Base-by-base conservation (phyloP, 495 filamentous ascomycete species). In the Podospora pseudocomata region DNA sequence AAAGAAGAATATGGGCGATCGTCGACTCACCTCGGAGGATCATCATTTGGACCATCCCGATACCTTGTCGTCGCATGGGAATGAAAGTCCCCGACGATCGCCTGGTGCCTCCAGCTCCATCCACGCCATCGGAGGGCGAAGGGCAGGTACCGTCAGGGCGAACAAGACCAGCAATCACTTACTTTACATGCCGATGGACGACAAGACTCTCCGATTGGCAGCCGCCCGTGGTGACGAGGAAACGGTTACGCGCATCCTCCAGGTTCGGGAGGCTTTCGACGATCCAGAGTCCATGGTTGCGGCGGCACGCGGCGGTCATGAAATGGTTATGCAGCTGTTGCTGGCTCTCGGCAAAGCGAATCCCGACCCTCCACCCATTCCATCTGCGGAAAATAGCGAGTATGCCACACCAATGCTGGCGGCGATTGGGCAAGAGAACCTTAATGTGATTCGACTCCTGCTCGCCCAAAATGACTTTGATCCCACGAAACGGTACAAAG, bases 271-370 rank as follows among this genome's bases (percentile, higher is more conserved):
- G 30, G 76, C 75, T 26, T 83, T 82, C 60, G 81, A 92, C 20
- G 93, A 97, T 76, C 87, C 91, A 4, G 92, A 92, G 60, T 91
- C 92, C 57, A 86, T 97, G 72, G 90, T 96, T 62, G 92, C 91
- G 64, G 96, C 95, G 7, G 93, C 94, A n/a, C 89, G 90, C 73
- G 95, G 93, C 58, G 94, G 94, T 2, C 94, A 99, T 73, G 88
- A 91, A 67, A 88, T 92, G 44, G 91, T 96, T 16, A 84, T 98
- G 58, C 91, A 91, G 73, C 83, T 97, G 54, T 82, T 98, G 63
- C 81, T 98, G 66, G 96, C 92, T 6, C 85, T 96, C 72, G 91
- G 92, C 2, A 82, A 84, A 64, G 88, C 89, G 19, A 88, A 96
- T 70, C 88, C 92, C 2, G 94, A 96, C 75, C 95, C 94, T 0